Evolutionary conservation across 768 basidiomycete species (phyloP), one percentile per base, ranked within the genome.

Genomic region (Podaxis rugospora): DNA sequence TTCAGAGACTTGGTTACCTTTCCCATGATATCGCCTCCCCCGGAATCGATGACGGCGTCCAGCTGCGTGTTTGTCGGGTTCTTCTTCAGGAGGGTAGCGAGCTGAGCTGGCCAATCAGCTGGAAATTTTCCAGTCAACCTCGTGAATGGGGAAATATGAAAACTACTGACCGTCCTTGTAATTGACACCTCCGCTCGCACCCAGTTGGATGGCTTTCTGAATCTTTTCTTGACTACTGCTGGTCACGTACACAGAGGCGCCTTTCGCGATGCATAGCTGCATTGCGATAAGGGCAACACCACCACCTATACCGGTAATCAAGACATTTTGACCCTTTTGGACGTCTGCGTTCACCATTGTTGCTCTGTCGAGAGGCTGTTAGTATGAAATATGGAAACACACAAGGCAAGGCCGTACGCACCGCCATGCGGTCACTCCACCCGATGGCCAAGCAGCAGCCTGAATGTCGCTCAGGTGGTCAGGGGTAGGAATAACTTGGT

Each of bases 351-450:
- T 85, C 23, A 92, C 79, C 35, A 63, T 39, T 35, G 57, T 37
- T 46, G 47, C 63, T 21, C 51, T 58, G 36, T 37, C 32, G 10
- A 47, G 13, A 28, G 16, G 4, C 62, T 39, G 35, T 59, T 35
- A 36, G 13, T 28, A 37, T 25, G 7, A 37, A 18, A 27, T 4
- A 16, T 16, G 18, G 21, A 1, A 50, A 51, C 0, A 23, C 21
- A 21, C n/a, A 35, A 54, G 36, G 16, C 14, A 16, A 27, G 46
- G 16, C 7, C 7, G 6, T 44, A 70, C 76, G 46, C 10, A 92
- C 92, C 92, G 85, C 88, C 90, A 95, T 2, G 93, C 90, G 14
- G 93, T 95, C 18, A 93, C 70, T 2, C 86, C 90, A 0, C 79
- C 91, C 2, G 91, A 66, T 0, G 93, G 92, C 84, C 89, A 90